Evolutionary conservation across 257 asterid species (phyloP).

Genomic region (Ophiorrhiza pumila): DNA sequence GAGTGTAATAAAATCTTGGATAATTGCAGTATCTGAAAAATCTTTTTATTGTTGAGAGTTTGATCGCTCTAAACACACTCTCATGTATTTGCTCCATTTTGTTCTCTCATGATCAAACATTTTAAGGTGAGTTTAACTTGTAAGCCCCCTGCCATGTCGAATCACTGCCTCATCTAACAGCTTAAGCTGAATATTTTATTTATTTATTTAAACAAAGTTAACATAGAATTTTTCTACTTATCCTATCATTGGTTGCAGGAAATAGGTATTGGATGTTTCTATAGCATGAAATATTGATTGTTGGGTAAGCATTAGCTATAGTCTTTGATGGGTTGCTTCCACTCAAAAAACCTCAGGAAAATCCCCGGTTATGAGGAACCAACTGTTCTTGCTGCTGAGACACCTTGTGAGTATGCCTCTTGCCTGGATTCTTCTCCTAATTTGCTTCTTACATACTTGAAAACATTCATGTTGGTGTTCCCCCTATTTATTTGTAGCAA

Average conservation of each 20-base stretch:
- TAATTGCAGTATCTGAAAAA: not conserved
- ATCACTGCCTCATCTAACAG: not conserved
- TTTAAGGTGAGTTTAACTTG: not conserved
- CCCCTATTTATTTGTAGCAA: not conserved
- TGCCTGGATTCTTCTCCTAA: not conserved
- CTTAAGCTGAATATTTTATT: not conserved
- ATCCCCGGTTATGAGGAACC: constrained; percentile 86
- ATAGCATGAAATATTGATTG: constrained; percentile 25
- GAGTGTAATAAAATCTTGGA: not conserved
- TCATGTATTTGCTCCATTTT: not conserved
- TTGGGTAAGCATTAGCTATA: constrained; percentile 18
- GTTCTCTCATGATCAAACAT: not conserved
- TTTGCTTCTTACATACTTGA: not conserved
- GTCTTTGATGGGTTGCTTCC: constrained; percentile 65
- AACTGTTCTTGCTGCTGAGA: constrained; percentile 74
- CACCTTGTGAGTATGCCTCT: constrained; percentile 69
- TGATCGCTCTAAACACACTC: not conserved
- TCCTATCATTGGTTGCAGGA: not conserved
- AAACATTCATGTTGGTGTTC: not conserved
- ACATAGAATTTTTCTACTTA: not conserved
- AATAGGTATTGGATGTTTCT: constrained; percentile 12
- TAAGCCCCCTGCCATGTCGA: not conserved
- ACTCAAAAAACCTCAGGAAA: constrained; percentile 42
- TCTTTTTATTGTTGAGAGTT: not conserved
- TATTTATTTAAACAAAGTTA: not conserved